Percentiles rank a stretch among this genome's conserved stretches.
These are phyloP conservation scores for Perilla frutescens DNA, from an alignment of 257 asterid genomes.

Conservation along the genomic window DNA sequence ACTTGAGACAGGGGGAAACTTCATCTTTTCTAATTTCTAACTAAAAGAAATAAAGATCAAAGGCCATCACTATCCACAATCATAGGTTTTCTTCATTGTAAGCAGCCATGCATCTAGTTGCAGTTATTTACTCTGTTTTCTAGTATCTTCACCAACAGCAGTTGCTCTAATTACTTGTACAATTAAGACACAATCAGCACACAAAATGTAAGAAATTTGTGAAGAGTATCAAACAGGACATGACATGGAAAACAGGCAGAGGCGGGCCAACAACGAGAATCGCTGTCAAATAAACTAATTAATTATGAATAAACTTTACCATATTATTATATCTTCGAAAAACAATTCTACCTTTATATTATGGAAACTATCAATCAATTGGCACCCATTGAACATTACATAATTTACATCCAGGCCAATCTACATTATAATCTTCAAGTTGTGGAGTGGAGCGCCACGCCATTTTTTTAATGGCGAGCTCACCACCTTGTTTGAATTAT, in stretches of 20 bases:
- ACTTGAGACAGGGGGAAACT: background rate
- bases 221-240: background rate
- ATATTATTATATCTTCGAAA: too few relatives aligned
- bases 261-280: too few relatives aligned
- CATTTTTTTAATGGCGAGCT: too few relatives aligned
- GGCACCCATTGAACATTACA: too few relatives aligned
- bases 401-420: too few relatives aligned
- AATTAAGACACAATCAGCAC: background rate
- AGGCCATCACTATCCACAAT: slow-evolving; percentile 4
- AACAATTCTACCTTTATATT: too few relatives aligned
- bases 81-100: background rate
- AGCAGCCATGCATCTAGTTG: background rate
- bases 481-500: too few relatives aligned
- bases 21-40: background rate
- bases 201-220: background rate
- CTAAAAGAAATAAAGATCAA: slow-evolving; percentile 1
- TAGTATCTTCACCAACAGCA: background rate
- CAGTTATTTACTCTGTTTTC: background rate
- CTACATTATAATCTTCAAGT: too few relatives aligned
- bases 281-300: too few relatives aligned
- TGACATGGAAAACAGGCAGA: background rate
- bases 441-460: too few relatives aligned
- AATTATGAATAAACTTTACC: too few relatives aligned
- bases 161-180: background rate
- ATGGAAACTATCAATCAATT: too few relatives aligned